phyloP scores from a whole-genome alignment of 2,329 filamentous ascomycete genomes.

The Pseudogymnoascus sp. region DNA sequence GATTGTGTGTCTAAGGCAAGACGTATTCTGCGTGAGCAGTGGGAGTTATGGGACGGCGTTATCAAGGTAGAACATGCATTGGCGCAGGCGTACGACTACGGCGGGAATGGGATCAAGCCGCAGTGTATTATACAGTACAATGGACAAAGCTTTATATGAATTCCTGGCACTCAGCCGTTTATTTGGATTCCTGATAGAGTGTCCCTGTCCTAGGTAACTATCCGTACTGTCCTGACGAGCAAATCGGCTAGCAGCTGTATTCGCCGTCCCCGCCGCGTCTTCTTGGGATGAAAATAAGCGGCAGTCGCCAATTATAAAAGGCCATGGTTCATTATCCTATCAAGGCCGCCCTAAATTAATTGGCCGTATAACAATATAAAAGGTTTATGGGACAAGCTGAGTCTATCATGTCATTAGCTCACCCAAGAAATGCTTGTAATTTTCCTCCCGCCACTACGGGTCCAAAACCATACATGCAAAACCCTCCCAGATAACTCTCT shows the following conservation, averaged over 20 bases:
- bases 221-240: background rate
- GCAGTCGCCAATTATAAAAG: background rate
- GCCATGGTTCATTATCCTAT: background rate
- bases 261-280: background rate
- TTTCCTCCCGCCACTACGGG: background rate
- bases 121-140: constrained; percentile 9
- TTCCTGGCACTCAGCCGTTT: too few relatives aligned
- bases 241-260: background rate
- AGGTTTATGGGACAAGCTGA: background rate
- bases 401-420: background rate
- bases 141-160: background rate
- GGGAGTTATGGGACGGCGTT: constrained; percentile 11
- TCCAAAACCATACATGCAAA: background rate
- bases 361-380: background rate
- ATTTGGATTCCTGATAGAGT: background rate
- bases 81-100: constrained; percentile 8
- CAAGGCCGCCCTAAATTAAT: background rate
- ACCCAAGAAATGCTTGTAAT: constrained; percentile 6
- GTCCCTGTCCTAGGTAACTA: background rate
- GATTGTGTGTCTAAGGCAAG: constrained; percentile 51
- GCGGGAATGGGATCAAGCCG: background rate
- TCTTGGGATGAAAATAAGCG: background rate
- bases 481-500: background rate
- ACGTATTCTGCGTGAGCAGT: background rate
- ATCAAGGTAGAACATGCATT: constrained; percentile 6